Conservation (phyloP, 1,139 yeast genomes). For the Yamadazyma epiphylla region DNA sequence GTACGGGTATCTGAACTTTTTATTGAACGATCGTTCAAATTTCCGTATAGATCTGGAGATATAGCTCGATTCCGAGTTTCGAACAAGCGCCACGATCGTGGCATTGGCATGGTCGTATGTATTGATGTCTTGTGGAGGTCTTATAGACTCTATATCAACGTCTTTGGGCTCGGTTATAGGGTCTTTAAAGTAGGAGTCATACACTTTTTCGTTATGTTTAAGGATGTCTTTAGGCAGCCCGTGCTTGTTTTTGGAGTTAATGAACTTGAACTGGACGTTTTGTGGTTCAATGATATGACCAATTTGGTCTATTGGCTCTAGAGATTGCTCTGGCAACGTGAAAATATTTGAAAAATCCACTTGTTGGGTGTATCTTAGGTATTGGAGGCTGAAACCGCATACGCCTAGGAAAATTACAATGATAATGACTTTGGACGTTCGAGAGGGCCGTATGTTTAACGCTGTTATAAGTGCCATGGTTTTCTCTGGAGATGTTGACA, state of each 20-base stretch:
- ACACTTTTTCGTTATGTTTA: conserved; percentile 26
- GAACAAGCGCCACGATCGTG: conserved; percentile 66
- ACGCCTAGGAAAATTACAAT: too few relatives aligned
- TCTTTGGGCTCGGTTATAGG: conserved; percentile 50
- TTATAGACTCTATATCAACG: conserved; percentile 27
- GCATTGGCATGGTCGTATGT: conserved; percentile 59
- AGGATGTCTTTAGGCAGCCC: conserved; percentile 30
- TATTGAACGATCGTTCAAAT: conserved; percentile 64
- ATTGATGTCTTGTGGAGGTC: conserved; percentile 28
- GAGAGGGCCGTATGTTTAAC: too few relatives aligned
- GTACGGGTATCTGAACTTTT: conserved; percentile 72
- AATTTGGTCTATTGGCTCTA: too few relatives aligned
- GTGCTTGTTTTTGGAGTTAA: conserved; percentile 23
- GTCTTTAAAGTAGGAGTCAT: conserved; percentile 26
- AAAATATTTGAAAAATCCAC: too few relatives aligned
- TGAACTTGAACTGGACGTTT: conserved; percentile 32
- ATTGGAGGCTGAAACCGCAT: too few relatives aligned
- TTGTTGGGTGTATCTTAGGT: too few relatives aligned
- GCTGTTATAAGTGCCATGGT: too few relatives aligned
- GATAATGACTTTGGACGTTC: too few relatives aligned
- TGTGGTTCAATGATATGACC: conserved; percentile 16
- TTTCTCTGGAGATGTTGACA: too few relatives aligned
- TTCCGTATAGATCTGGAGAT: conserved; percentile 51
- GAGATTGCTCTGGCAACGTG: too few relatives aligned
- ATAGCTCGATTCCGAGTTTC: conserved; percentile 54